phyloP scores from a whole-genome alignment of 2,329 filamentous ascomycete species.

The Exophiala phaeomuriformis region DNA sequence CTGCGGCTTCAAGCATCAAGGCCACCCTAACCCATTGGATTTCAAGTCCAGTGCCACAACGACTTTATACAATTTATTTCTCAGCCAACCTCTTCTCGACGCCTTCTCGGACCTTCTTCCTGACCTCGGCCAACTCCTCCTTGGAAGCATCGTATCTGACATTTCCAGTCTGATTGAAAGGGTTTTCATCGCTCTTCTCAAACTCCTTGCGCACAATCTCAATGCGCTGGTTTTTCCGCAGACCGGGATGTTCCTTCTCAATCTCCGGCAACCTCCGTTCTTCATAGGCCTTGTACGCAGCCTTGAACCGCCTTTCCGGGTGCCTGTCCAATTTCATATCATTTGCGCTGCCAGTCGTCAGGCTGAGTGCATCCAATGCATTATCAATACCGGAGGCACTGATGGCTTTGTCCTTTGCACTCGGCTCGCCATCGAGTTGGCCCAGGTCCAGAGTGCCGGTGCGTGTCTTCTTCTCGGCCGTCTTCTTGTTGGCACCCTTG shows the following conservation, averaged over 20 bases:
- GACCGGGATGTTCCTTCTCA: constrained; percentile 70
- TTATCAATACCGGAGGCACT: constrained; percentile 89
- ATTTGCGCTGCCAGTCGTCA: constrained; percentile 52
- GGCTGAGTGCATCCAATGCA: constrained; percentile 74
- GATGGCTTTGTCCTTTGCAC: constrained; percentile 50
- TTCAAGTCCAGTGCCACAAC: too few species aligned
- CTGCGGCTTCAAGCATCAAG: too few species aligned
- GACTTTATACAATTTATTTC: not conserved
- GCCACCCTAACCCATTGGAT: too few species aligned
- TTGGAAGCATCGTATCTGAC: constrained; percentile 69
- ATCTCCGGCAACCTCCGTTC: constrained; percentile 76
- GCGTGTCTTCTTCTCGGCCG: constrained; percentile 49
- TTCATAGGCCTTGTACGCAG: constrained; percentile 75
- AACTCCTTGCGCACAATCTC: constrained; percentile 86
- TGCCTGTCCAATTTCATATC: constrained; percentile 73
- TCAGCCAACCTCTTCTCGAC: constrained; percentile 60
- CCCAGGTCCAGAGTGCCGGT: constrained; percentile 60
- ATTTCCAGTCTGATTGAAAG: constrained; percentile 72
- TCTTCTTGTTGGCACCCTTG: constrained; percentile 51
- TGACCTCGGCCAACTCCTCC: constrained; percentile 65
- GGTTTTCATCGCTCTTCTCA: constrained; percentile 88
- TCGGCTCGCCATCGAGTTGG: constrained; percentile 59
- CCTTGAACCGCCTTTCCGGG: constrained; percentile 79
- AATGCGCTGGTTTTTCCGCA: constrained; percentile 76
- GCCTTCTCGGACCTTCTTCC: constrained; percentile 60